phyloP scores from a whole-genome alignment of 83 land plant species.

The Isoetes engelmannii region DNA sequence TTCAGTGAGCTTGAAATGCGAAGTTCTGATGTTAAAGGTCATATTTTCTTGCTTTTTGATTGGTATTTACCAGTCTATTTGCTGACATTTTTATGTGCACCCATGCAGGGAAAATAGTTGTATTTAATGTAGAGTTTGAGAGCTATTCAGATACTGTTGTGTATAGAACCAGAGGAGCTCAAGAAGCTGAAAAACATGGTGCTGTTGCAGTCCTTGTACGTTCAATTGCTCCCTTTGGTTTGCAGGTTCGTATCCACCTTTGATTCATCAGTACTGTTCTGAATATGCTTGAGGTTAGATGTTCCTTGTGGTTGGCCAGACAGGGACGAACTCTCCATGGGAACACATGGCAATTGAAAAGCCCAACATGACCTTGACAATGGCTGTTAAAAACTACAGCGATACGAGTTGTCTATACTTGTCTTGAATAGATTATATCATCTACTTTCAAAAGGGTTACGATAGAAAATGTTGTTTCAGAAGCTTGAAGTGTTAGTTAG shows the following conservation, averaged over 20 bases:
- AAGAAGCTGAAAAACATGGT: constrained; percentile 31
- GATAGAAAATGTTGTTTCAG: too few relatives aligned
- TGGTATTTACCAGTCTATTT: neutral
- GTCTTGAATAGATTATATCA: too few relatives aligned
- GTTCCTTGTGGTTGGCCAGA: too few relatives aligned
- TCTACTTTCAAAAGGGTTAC: too few relatives aligned
- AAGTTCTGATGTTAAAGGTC: constrained; percentile 13
- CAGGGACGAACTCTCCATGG: too few relatives aligned
- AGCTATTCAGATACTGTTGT: constrained; percentile 18
- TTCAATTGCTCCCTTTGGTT: constrained; percentile 26
- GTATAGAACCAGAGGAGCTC: constrained; percentile 25
- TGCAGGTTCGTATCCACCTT: constrained; percentile 6
- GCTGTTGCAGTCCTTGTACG: constrained; percentile 36
- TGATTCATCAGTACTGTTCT: neutral
- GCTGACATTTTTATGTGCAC: neutral
- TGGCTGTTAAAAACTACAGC: too few relatives aligned
- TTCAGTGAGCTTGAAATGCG: constrained; percentile 25
- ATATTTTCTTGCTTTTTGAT: neutral
- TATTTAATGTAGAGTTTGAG: constrained; percentile 25
- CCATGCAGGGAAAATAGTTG: constrained; percentile 29
- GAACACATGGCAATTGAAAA: too few relatives aligned
- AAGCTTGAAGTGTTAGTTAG: too few relatives aligned
- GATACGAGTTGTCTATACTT: too few relatives aligned
- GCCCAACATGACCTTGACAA: too few relatives aligned
- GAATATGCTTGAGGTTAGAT: neutral